Evolutionary conservation across 2,329 filamentous ascomycete genomes (phyloP).

Genomic region (Bretziella fagacearum): DNA sequence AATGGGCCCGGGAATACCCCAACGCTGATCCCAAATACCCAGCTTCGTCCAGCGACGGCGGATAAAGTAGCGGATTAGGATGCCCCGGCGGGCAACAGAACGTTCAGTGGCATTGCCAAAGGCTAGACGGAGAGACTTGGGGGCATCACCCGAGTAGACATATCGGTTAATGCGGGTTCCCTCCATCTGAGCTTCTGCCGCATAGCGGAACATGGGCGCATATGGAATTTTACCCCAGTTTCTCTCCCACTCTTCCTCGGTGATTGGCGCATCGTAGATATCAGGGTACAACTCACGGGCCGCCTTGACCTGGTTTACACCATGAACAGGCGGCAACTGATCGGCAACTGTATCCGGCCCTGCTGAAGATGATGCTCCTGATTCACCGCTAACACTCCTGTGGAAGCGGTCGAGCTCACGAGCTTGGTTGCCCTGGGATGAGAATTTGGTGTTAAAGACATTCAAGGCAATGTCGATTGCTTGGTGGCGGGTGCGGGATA

Average conservation of each 20-base stretch:
- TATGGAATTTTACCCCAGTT: slow-evolving; percentile 3
- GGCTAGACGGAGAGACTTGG: neutral
- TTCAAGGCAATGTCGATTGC: no score
- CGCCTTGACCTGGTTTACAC: neutral
- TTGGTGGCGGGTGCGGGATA: no score
- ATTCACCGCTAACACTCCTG: no score
- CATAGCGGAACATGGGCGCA: slow-evolving; percentile 6
- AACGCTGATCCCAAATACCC: slow-evolving; percentile 10
- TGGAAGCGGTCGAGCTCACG: no score
- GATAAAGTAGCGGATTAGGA: slow-evolving; percentile 11
- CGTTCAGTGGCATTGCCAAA: neutral
- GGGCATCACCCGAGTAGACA: neutral
- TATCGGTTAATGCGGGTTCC: neutral
- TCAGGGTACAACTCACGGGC: slow-evolving; percentile 5
- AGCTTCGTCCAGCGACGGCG: slow-evolving; percentile 8
- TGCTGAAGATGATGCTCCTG: no score
- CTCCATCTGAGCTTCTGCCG: slow-evolving; percentile 1
- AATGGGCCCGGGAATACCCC: slow-evolving; percentile 8
- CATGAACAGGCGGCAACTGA: neutral
- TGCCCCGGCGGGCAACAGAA: neutral
- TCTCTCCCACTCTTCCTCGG: slow-evolving; percentile 5
- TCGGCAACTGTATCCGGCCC: neutral
- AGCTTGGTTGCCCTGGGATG: no score
- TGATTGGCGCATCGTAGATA: neutral
- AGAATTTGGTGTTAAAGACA: no score